phyloP scores from a whole-genome alignment of 2,329 filamentous ascomycete species.

The Talaromyces sp. region DNA sequence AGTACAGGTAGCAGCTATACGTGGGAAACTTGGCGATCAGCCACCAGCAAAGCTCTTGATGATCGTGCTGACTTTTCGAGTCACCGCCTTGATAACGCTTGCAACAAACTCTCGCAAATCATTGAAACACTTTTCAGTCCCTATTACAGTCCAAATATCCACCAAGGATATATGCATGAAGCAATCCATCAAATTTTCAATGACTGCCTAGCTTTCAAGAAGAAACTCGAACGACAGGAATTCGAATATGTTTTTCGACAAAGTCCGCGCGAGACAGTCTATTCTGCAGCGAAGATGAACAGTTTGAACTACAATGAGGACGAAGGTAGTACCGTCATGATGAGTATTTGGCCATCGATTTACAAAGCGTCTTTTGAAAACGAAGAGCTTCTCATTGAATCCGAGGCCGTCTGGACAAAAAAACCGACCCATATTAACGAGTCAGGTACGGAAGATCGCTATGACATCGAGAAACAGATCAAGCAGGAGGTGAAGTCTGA shows the following conservation, averaged over 20 bases:
- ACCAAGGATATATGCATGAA: not conserved
- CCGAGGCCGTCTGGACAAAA: slow-evolving; percentile 11
- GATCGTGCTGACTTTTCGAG: not conserved
- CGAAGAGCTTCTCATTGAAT: not conserved
- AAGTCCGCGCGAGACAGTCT: not conserved
- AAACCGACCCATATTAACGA: not conserved
- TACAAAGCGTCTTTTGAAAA: slow-evolving; percentile 1
- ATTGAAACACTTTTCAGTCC: slow-evolving; percentile 3
- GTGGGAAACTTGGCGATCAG: slow-evolving; percentile 22
- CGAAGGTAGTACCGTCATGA: not conserved
- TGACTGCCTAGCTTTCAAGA: slow-evolving; percentile 20
- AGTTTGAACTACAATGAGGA: not conserved
- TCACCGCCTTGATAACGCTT: not conserved
- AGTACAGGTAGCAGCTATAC: slow-evolving; percentile 18
- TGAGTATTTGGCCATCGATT: slow-evolving; percentile 5
- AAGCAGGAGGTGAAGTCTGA: not conserved
- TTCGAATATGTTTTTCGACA: not conserved
- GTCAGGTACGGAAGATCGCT: not conserved
- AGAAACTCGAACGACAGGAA: slow-evolving; percentile 23
- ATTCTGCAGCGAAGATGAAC: not conserved
- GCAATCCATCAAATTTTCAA: not conserved
- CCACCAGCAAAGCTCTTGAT: slow-evolving; percentile 20
- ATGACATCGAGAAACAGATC: not conserved
- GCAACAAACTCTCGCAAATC: not conserved
- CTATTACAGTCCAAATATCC: not conserved